Evolutionary conservation across 352 stramenopile species (phyloP), one percentile per base, ranked within the genome.

Genomic region (Lagenidium sp.): DNA sequence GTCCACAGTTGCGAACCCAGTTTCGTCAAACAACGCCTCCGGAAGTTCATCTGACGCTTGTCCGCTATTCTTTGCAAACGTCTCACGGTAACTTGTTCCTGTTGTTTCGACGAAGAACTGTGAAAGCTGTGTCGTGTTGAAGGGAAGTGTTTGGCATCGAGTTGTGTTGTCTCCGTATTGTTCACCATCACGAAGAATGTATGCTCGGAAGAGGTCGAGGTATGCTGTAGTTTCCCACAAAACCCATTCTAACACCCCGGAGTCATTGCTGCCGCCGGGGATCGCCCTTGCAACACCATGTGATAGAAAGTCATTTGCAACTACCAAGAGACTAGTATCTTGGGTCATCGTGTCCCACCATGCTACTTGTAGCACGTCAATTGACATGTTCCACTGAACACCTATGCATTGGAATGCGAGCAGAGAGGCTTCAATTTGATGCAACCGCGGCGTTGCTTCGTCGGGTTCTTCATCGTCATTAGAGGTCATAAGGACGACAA

Each of bases 291-390:
- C 45, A 1, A 69, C 39, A 10, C 76, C 76, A 31, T 85, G 76
- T 0, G 76, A 79, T 0, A 85, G 51, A 19, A 83, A 53, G 29
- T 85, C 73, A 22, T 68, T 73, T 1, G 43, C 42, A 23, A 85
- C 48, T 0, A 78, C 32, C 6, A 88, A 53, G 23, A 85, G 55
- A 0, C 56, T 68, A 2, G 59, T 55, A 0, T 85, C 66, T 45
- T 83, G 76, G 0, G 60, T 82, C 30, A 59, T 47, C 7, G 53
- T 58, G 35, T 89, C 76, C 76, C 76, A 89, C 71, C 74, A 85
- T 3, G 59, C 59, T 10, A 86, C 46, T 41, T 89, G 76, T 2
- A 82, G 36, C 12, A 59, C 35, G 22, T 74, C 73, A 4, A 89
- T 6, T 0, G 66, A 84, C 18, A 85, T 19, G 41, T 86, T 74